These are phyloP conservation scores for Tricholoma hemisulphureum DNA, from an alignment of 768 basidiomycete genomes.

Conservation along the genomic window DNA sequence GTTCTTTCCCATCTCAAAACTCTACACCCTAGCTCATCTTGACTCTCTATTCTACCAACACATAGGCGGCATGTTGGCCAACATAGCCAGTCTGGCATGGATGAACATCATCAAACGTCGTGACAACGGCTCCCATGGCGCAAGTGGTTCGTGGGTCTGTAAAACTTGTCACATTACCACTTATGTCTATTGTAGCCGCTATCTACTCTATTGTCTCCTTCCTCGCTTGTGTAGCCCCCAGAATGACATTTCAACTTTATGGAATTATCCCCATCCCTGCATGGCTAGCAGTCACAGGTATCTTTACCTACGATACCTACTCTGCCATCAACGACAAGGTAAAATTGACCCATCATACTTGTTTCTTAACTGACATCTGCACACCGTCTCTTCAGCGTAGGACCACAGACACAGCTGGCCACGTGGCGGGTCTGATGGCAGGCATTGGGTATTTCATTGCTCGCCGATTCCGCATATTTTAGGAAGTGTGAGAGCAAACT, in stretches of 20 bases:
- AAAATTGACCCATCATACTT: conserved; percentile 7
- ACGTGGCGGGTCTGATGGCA: conserved; percentile 64
- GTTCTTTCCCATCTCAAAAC: conserved; percentile 17
- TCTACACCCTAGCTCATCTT: neutral
- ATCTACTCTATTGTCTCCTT: conserved; percentile 70
- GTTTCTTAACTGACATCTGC: neutral
- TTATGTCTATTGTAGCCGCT: conserved; percentile 46
- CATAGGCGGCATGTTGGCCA: conserved; percentile 60
- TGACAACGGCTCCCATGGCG: conserved; percentile 54
- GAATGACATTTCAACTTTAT: conserved; percentile 64
- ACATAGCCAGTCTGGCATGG: conserved; percentile 50
- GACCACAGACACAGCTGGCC: conserved; percentile 59
- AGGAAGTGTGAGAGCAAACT: neutral
- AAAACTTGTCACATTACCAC: neutral
- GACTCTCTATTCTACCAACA: conserved; percentile 1
- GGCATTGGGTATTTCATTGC: conserved; percentile 56
- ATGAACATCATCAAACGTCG: conserved; percentile 35
- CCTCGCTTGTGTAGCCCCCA: conserved; percentile 70
- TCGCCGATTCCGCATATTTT: conserved; percentile 36
- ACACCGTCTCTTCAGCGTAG: conserved; percentile 37
- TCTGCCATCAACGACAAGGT: conserved; percentile 41
- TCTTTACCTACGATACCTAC: conserved; percentile 63
- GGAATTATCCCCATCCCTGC: conserved; percentile 79
- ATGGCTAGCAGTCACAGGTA: conserved; percentile 67
- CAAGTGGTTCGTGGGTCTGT: conserved; percentile 59